Evolutionary conservation across 2,329 filamentous ascomycete species (phyloP), one percentile per base, ranked within the genome.

Genomic region (Domatiomyces globalis): DNA sequence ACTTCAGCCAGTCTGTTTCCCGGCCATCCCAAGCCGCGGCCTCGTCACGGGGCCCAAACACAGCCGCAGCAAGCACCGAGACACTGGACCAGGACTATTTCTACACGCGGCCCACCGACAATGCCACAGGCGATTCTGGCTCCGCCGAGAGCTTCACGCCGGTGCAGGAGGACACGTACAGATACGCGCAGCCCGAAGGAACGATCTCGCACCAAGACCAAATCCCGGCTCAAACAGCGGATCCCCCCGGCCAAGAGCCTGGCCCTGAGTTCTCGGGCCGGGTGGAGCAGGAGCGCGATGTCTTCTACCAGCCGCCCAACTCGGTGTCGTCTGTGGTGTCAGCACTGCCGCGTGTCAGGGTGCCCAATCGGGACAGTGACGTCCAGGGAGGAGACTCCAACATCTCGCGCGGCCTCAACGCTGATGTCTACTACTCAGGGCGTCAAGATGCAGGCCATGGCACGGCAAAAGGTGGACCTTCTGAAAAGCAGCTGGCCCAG

Each of bases 401-500:
- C 49, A 65, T 72, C 43, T 56, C 66, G 33, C 67, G 71, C 52
- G 64, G 67, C 4, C 65, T 80, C 50, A 78, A 81, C 56, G 69
- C 75, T 49, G 77, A 80, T 62, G 72, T 76, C 0, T 80, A 71
- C 61, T 75, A 76, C 56, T 61, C 66, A 9, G 57, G 60, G 42
- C 29, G 29, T 10, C 29, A 12, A 15, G 33, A 39, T 39, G 47
- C 48, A 52, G 56, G 46, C 49, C 22, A 46, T 43, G 53, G 52
- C 60, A 47, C 62, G 60, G 55, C 61, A 56, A 39, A 56, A 20
- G 51, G 51, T 5, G 57, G 67, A 4, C 60, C 64, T 33, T 72
- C 78, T 3, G 75, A 79, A 49, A 79, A 75, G 46, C 69, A 81
- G 60, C 74, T 83, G 60, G 73, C 74, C 4, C 74, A 79, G 56